Conservation (phyloP, 352 stramenopile genomes). For the Phytophthora palmivora region DNA sequence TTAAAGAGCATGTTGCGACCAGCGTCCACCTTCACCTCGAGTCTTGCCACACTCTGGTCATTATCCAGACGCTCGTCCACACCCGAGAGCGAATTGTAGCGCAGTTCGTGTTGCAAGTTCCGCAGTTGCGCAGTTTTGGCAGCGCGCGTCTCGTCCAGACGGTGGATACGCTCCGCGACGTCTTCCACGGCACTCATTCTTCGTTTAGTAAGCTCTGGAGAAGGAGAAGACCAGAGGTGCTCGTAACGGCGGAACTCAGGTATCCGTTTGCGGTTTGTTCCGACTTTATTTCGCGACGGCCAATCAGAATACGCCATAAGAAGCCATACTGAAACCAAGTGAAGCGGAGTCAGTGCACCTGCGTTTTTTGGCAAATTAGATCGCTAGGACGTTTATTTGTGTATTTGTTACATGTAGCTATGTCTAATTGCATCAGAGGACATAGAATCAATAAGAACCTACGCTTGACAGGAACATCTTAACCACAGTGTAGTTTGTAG, state of each 20-base stretch:
- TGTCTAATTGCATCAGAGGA: too few relatives aligned
- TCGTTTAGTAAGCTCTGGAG: too few relatives aligned
- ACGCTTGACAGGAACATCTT: too few relatives aligned
- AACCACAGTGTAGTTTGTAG: too few relatives aligned
- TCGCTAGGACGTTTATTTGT: too few relatives aligned
- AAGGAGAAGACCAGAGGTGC: too few relatives aligned
- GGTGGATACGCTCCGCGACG: conserved; percentile 61
- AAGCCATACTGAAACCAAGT: background rate
- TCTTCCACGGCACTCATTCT: conserved; percentile 80
- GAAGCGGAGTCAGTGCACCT: too few relatives aligned
- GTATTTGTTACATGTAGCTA: too few relatives aligned
- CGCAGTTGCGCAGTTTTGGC: conserved; percentile 52
- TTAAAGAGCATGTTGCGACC: conserved; percentile 58
- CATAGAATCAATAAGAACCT: too few relatives aligned
- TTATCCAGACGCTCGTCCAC: conserved; percentile 61
- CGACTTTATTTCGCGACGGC: conserved; percentile 24
- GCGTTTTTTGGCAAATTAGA: too few relatives aligned
- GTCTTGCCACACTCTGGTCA: conserved; percentile 47
- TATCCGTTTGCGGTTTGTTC: conserved; percentile 4
- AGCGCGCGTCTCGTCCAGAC: conserved; percentile 55
- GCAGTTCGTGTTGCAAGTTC: conserved; percentile 49
- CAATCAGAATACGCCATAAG: conserved; percentile 13
- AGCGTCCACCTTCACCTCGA: conserved; percentile 53
- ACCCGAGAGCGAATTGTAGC: conserved; percentile 53
- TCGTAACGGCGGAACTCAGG: conserved; percentile 12